These are phyloP conservation scores for Bullera alba DNA, from an alignment of 768 basidiomycete genomes.

Conservation along the genomic window DNA sequence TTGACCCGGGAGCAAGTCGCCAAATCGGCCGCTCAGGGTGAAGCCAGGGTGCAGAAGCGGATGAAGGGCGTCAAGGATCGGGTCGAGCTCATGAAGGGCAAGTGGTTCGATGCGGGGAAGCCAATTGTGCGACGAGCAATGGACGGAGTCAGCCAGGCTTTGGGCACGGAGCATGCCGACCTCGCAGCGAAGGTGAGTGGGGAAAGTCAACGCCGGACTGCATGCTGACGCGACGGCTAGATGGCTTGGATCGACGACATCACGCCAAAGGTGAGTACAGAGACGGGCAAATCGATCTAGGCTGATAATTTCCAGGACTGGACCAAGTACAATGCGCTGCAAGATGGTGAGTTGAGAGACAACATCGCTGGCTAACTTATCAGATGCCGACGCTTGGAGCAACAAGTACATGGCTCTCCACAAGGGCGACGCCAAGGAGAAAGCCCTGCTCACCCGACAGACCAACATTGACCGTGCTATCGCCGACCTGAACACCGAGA, in stretches of 20 bases:
- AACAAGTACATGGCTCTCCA: slow-evolving; percentile 8
- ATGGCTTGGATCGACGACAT: slow-evolving; percentile 32
- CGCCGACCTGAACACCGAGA: slow-evolving; percentile 23
- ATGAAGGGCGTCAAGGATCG: slow-evolving; percentile 16
- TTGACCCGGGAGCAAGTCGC: slow-evolving; percentile 24
- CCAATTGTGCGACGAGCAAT: slow-evolving; percentile 9
- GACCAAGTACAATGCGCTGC: slow-evolving; percentile 14
- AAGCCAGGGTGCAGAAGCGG: slow-evolving; percentile 16
- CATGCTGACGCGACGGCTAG: slow-evolving; percentile 7
- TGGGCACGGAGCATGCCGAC: slow-evolving; percentile 16
- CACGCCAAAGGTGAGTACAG: slow-evolving; percentile 15
- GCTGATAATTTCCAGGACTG: slow-evolving; percentile 2
- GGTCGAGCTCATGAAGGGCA: slow-evolving; percentile 9
- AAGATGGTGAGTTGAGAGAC: slow-evolving; percentile 4
- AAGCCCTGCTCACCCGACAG: slow-evolving; percentile 5
- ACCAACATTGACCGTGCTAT: slow-evolving; percentile 13
- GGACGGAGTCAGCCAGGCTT: slow-evolving; percentile 6
- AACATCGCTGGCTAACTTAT: not conserved
- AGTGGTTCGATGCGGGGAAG: slow-evolving; percentile 10
- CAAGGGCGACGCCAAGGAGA: slow-evolving; percentile 8
- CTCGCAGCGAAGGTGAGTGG: slow-evolving; percentile 20
- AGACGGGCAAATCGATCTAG: not conserved
- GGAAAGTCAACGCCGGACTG: not conserved
- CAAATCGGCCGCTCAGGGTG: slow-evolving; percentile 22
- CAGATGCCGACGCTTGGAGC: slow-evolving; percentile 7